phyloP scores from a whole-genome alignment of 2,329 filamentous ascomycete genomes.

The Aspergillus pseudoglaucus region DNA sequence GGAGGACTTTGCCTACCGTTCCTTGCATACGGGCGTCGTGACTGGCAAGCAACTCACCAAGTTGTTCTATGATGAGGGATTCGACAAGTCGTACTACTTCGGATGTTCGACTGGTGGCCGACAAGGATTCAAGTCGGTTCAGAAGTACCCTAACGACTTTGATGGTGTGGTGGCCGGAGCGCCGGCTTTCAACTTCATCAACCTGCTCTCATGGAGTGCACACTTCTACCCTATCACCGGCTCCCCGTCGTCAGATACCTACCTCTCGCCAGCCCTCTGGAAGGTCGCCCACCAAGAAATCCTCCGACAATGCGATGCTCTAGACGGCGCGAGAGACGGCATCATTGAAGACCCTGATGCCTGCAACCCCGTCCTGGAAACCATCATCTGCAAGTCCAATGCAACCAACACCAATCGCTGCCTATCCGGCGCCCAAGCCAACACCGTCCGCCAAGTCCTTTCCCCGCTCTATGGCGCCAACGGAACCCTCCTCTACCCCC shows the following conservation, averaged over 20 bases:
- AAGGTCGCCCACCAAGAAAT: constrained; percentile 30
- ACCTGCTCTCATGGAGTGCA: constrained; percentile 39
- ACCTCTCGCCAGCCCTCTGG: constrained; percentile 25
- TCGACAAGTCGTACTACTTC: constrained; percentile 43
- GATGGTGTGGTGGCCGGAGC: constrained; percentile 44
- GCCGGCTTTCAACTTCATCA: constrained; percentile 39
- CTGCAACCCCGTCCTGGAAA: constrained; percentile 27
- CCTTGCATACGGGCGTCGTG: constrained; percentile 35
- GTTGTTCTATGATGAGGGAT: constrained; percentile 32
- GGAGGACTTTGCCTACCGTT: constrained; percentile 44
- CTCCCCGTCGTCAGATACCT: constrained; percentile 25
- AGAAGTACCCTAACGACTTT: constrained; percentile 43
- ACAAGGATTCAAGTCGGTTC: constrained; percentile 42
- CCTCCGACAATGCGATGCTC: constrained; percentile 26
- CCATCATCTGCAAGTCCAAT: constrained; percentile 23
- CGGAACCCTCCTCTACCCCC: constrained; percentile 26
- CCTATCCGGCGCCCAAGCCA: constrained; percentile 24
- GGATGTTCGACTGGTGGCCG: constrained; percentile 45
- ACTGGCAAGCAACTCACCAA: constrained; percentile 37
- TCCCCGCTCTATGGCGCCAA: constrained; percentile 27
- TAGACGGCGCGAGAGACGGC: constrained; percentile 28
- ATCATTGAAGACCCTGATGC: constrained; percentile 33
- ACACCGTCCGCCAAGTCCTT: constrained; percentile 24
- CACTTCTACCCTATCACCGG: constrained; percentile 38
- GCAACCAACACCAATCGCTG: constrained; percentile 17